Conservation (phyloP, 1,139 yeast species). For the Kurtzmaniella quercitrusa region DNA sequence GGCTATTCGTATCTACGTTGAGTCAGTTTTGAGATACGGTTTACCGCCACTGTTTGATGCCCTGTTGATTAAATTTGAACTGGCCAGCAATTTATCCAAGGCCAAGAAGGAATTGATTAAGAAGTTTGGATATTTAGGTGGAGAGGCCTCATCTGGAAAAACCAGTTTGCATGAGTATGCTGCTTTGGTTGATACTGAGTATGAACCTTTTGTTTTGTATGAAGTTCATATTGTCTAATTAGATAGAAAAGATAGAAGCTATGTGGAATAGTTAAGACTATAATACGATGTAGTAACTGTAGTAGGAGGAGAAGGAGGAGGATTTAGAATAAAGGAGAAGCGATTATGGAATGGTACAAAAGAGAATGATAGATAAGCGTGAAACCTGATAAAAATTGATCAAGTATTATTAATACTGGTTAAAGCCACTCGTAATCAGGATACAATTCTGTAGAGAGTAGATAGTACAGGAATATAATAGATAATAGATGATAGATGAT, state of each 20-base stretch:
- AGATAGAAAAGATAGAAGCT: background rate
- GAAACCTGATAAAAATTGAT: too few relatives aligned
- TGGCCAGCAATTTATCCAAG: constrained; percentile 42
- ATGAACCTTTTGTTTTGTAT: constrained; percentile 91
- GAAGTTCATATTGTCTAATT: constrained; percentile 37
- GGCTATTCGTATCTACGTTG: constrained; percentile 51
- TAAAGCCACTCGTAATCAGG: too few relatives aligned
- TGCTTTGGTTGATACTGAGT: constrained; percentile 86
- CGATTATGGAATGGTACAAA: too few relatives aligned
- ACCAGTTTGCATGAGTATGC: constrained; percentile 79
- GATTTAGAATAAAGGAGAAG: too few relatives aligned
- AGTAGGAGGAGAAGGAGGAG: too few relatives aligned
- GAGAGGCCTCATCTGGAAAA: constrained; percentile 74
- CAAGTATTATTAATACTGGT: too few relatives aligned
- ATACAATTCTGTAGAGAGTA: too few relatives aligned
- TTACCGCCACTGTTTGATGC: constrained; percentile 89
- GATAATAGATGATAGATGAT: too few relatives aligned
- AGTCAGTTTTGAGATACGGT: constrained; percentile 85
- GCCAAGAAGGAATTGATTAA: constrained; percentile 65
- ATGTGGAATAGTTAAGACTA: background rate
- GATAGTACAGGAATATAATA: too few relatives aligned
- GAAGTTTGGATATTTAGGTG: constrained; percentile 86
- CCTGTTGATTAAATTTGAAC: constrained; percentile 45
- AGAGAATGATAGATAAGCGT: too few relatives aligned
- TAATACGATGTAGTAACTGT: too few relatives aligned